Base-by-base conservation (phyloP, 164 flowering plant species). In the Taxillus chinensis region DNA sequence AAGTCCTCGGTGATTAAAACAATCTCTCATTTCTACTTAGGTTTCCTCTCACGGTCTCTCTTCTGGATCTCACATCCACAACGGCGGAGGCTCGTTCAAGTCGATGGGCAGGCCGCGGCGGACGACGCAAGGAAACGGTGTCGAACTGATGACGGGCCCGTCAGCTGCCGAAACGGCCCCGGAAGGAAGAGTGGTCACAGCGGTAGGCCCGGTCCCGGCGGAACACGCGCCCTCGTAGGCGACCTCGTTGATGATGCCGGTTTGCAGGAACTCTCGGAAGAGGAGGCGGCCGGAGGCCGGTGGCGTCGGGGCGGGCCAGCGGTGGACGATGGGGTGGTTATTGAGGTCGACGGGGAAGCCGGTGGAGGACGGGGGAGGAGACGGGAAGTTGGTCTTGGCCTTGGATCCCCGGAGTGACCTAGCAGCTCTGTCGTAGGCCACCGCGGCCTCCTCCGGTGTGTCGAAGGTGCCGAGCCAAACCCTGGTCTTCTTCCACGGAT, bases 391-490 rank as follows among this genome's bases (percentile, higher is more conserved):
- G 58, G 58, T 55, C 58, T 15, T 55, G 40, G 58, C 58, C 37
- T 17, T 55, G 8, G 58, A 10, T 5, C 58, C 58, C 37, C 58
- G 58, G 58, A 55, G 58, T 27, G 58, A 55, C 58, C 58, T n/a
- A 5, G 58, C 58, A 2, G 58, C 58, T 27, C 39, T 9, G 58
- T 55, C 58, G 58, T 55, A 55, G 58, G 58, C 58, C 9, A 55
- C 12, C 37, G 58, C 58, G 58, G 58, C 58, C 39, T 17, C 58
- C 58, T 55, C 58, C 40, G 58, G 39, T 4, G 58, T 17, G 58
- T 55, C 58, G 40, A n/a, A 55, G 58, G 58, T 55, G 38, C 58
- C 58, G 7, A 55, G 40, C 58, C 58, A 55, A 5, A 55, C 58
- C 5, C 58, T 27, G 9, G 58, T 55, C 58, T 55, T 55, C 58